Conservation (phyloP, 768 basidiomycete species). For the Mycena indigotica region DNA sequence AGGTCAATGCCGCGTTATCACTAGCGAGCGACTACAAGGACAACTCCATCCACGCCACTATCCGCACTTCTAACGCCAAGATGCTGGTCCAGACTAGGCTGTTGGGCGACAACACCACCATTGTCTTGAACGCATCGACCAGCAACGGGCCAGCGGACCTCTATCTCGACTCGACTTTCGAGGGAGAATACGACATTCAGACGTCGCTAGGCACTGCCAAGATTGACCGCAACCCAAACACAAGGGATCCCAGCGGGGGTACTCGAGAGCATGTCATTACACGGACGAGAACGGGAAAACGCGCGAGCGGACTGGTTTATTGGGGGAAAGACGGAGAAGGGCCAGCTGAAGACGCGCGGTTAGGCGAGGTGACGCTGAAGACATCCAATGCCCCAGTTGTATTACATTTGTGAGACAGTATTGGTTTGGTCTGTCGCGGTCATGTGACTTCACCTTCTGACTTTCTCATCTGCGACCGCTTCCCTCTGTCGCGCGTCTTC, state of each 20-base stretch:
- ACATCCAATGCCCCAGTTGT: not conserved
- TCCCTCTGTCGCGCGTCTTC: too few relatives aligned
- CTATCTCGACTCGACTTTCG: not conserved
- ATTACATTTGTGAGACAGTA: not conserved
- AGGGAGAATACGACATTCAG: constrained; percentile 12
- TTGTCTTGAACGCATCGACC: constrained; percentile 14
- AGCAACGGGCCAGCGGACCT: not conserved
- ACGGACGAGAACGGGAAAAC: not conserved
- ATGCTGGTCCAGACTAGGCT: not conserved
- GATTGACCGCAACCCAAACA: not conserved
- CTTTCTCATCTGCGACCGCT: too few relatives aligned
- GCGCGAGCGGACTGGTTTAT: not conserved
- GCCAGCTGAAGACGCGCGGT: not conserved
- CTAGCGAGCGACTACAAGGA: not conserved
- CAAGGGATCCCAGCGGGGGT: not conserved
- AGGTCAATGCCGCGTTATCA: not conserved
- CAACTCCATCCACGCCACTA: not conserved
- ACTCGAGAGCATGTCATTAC: constrained; percentile 2
- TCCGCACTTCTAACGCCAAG: constrained; percentile 5
- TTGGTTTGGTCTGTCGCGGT: too few relatives aligned
- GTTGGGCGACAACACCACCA: not conserved
- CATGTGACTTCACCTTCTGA: too few relatives aligned
- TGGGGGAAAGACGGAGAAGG: not conserved
- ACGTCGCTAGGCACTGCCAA: not conserved
- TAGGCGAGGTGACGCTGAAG: not conserved